A percentile compares a stretch with the other conserved stretches of the same genome.
phyloP scores from a whole-genome alignment of 2,329 filamentous ascomycete species.

The Cylindrodendrum hubeiense region DNA sequence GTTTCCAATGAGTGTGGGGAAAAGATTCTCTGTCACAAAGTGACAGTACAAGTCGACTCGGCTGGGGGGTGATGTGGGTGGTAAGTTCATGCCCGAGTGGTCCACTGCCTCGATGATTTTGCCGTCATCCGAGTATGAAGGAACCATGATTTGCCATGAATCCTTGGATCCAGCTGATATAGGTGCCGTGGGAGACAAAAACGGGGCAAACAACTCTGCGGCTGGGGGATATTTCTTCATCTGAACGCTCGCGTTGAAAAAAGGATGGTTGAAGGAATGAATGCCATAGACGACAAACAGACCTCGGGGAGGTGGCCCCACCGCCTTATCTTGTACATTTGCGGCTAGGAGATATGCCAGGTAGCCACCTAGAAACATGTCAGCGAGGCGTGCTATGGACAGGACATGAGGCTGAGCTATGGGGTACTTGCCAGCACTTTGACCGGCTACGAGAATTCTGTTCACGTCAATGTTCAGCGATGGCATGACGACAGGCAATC shows the following conservation, averaged over 20 bases:
- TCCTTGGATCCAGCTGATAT: background rate
- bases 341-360: background rate
- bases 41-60: no score
- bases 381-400: background rate
- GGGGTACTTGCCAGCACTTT: background rate
- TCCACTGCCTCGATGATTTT: background rate
- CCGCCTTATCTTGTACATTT: background rate
- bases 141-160: background rate
- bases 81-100: background rate
- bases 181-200: background rate
- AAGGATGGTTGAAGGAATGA: background rate
- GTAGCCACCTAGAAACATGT: background rate
- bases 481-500: background rate
- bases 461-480: background rate
- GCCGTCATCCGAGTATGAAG: background rate
- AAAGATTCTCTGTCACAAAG: background rate
- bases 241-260: background rate
- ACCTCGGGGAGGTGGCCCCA: no score
- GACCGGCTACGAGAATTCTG: background rate
- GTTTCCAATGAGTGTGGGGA: background rate
- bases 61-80: no score
- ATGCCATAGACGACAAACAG: background rate
- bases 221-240: background rate
- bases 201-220: background rate
- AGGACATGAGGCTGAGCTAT: background rate